These are phyloP conservation scores for Elsinoe arachidis DNA, from an alignment of 2,329 filamentous ascomycete genomes.

Conservation along the genomic window DNA sequence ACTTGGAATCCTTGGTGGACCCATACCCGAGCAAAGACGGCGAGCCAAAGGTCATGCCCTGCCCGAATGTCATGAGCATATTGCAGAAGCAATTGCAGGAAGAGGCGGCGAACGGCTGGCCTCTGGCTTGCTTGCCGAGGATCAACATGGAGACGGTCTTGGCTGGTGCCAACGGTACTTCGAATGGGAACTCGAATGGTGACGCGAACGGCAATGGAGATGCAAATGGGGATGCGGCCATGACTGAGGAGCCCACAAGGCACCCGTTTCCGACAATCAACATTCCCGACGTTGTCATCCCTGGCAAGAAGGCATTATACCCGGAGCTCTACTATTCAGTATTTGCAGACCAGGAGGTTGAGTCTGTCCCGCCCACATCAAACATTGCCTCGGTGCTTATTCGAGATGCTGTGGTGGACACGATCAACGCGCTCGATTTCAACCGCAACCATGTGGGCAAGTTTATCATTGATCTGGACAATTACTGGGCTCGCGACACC, in stretches of 20 bases:
- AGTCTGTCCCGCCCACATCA: constrained; percentile 67
- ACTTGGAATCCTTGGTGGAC: constrained; percentile 76
- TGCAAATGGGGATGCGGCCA: constrained; percentile 18
- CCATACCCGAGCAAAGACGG: constrained; percentile 57
- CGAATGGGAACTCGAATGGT: constrained; percentile 32
- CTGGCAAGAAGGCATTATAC: constrained; percentile 69
- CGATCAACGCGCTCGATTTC: constrained; percentile 87
- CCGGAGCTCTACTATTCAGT: constrained; percentile 93
- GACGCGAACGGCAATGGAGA: constrained; percentile 61
- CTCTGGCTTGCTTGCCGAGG: constrained; percentile 55
- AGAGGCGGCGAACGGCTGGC: constrained; percentile 68
- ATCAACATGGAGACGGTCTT: constrained; percentile 24
- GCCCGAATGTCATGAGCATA: constrained; percentile 67
- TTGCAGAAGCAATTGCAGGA: constrained; percentile 77
- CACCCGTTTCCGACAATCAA: constrained; percentile 68
- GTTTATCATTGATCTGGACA: constrained; percentile 87
- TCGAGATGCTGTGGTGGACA: constrained; percentile 79
- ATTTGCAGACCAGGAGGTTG: constrained; percentile 75
- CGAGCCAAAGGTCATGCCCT: constrained; percentile 52
- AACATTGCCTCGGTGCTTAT: constrained; percentile 75
- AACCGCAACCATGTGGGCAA: constrained; percentile 82
- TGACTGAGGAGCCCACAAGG: constrained; percentile 49
- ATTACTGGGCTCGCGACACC: constrained; percentile 80
- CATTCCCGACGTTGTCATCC: constrained; percentile 65
- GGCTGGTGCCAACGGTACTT: constrained; percentile 21